Conservation (phyloP, 805 yeast genomes). For the Wickerhamiella brachini region DNA sequence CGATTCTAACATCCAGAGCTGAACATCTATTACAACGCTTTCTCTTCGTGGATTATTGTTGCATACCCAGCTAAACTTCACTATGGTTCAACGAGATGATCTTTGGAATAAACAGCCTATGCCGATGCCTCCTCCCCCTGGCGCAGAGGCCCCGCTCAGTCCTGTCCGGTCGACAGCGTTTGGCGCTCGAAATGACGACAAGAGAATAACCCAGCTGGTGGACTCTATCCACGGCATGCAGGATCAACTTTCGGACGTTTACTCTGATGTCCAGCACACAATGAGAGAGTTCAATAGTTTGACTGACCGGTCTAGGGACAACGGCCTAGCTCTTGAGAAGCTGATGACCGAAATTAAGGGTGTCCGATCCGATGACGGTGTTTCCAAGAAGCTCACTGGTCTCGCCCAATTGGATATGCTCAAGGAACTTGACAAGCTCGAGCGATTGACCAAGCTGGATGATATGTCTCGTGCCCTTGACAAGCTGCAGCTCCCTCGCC, state of each 20-base stretch:
- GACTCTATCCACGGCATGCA: conserved; percentile 16
- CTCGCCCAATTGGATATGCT: conserved; percentile 18
- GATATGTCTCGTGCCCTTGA: background rate
- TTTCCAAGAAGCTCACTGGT: conserved; percentile 15
- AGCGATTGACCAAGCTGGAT: background rate
- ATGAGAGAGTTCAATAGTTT: conserved; percentile 24
- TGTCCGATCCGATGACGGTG: conserved; percentile 18
- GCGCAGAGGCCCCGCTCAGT: conserved; percentile 22
- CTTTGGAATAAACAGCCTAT: conserved; percentile 3
- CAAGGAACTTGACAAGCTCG: conserved; percentile 8
- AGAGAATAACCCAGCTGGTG: conserved; percentile 11
- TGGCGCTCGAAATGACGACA: conserved; percentile 12
- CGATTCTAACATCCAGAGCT: background rate
- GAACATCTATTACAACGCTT: background rate
- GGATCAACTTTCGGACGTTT: conserved; percentile 22
- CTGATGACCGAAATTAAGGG: conserved; percentile 18
- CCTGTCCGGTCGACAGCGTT: conserved; percentile 17
- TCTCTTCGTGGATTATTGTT: background rate
- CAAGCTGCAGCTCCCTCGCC: background rate
- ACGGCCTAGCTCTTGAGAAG: conserved; percentile 24
- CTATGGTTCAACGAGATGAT: background rate
- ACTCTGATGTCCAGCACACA: conserved; percentile 22
- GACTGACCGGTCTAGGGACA: conserved; percentile 25
- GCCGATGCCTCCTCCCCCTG: conserved; percentile 23
- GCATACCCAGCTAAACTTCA: background rate